A percentile compares a stretch with the other conserved stretches of the same genome.
These are phyloP conservation scores for Penicillium angulare DNA, from an alignment of 495 filamentous ascomycete species.

Conservation along the genomic window DNA sequence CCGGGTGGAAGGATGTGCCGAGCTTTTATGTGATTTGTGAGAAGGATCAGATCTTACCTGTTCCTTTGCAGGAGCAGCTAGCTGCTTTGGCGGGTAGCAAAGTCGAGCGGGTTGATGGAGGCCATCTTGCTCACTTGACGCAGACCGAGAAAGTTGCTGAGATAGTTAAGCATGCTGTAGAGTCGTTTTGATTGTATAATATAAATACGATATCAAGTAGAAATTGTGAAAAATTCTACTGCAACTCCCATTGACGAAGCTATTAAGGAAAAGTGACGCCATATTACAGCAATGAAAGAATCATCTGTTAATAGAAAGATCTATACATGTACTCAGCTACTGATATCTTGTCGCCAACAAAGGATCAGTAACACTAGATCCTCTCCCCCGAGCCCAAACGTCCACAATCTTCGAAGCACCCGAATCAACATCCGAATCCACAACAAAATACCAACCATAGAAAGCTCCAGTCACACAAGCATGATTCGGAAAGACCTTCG, in stretches of 20 bases:
- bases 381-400: slow-evolving; percentile 57
- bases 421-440: slow-evolving; percentile 59
- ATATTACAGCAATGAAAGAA: neutral
- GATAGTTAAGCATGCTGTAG: neutral
- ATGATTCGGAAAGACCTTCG: slow-evolving; percentile 82
- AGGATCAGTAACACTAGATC: slow-evolving; percentile 18
- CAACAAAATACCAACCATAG: slow-evolving; percentile 72
- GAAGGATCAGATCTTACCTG: slow-evolving; percentile 17
- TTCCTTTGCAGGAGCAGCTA: slow-evolving; percentile 10
- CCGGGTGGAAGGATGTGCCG: slow-evolving; percentile 28
- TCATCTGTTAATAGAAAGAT: too few relatives aligned
- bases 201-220: neutral
- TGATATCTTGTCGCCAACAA: slow-evolving; percentile 1
- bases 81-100: slow-evolving; percentile 19
- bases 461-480: slow-evolving; percentile 74
- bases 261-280: slow-evolving; percentile 7
- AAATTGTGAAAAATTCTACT: too few relatives aligned
- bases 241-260: slow-evolving; percentile 7
- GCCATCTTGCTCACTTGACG: slow-evolving; percentile 32
- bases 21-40: slow-evolving; percentile 33
- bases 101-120: slow-evolving; percentile 22
- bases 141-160: slow-evolving; percentile 24
- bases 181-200: neutral
- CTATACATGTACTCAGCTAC: neutral
- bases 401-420: slow-evolving; percentile 61